A percentile compares a stretch with the other conserved stretches of the same genome.
phyloP scores from a whole-genome alignment of 305 asterid species.

The Ilex paraguariensis region DNA sequence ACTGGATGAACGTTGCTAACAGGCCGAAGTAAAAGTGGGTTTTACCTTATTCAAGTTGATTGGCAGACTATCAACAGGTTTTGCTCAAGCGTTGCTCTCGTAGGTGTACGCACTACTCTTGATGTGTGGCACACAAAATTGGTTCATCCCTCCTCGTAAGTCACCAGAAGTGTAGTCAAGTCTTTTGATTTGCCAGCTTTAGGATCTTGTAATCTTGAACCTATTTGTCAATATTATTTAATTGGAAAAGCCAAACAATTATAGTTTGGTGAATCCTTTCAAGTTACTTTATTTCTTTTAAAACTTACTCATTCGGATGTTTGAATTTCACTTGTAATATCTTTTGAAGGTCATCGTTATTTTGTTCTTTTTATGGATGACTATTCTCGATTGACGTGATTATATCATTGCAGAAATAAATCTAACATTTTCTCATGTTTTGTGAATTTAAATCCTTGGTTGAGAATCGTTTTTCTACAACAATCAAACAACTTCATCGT shows the following conservation, averaged over 20 bases:
- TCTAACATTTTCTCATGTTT: neutral
- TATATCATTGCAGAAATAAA: neutral
- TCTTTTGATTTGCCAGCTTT: too few species aligned
- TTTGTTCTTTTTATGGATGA: neutral
- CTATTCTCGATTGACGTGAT: neutral
- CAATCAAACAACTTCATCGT: too few species aligned
- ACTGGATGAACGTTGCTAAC: neutral
- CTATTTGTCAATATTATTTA: neutral
- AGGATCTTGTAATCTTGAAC: neutral
- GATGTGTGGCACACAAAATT: neutral
- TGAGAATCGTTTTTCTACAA: neutral
- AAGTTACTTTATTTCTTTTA: neutral
- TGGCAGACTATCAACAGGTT: neutral
- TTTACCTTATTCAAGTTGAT: neutral
- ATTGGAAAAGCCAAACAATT: neutral
- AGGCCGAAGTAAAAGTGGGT: neutral
- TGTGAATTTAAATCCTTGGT: neutral
- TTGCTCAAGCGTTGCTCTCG: neutral
- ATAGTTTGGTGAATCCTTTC: neutral
- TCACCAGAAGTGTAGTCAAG: too few species aligned
- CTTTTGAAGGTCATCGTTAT: neutral
- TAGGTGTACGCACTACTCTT: neutral
- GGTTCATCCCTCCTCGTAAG: too few species aligned
- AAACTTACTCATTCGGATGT: neutral
- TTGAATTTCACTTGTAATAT: neutral